Percentiles rank a stretch among this genome's conserved stretches.
Conservation (phyloP, 371 early-diverging fungal genomes). For the Choanephora cucurbitarum region DNA sequence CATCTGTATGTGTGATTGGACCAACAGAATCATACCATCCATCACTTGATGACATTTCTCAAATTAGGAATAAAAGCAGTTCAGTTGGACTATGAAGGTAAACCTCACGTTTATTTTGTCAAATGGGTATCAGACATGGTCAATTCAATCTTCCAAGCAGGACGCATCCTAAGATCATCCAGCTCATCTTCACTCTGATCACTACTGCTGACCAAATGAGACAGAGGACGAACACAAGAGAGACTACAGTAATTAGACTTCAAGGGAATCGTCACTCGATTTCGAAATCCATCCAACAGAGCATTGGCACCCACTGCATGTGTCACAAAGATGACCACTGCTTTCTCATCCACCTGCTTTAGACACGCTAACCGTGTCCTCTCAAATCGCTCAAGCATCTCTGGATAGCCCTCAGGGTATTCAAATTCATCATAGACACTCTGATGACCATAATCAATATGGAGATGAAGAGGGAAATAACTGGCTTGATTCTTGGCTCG, state of each 20-base stretch:
- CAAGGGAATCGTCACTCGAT: constrained; percentile 34
- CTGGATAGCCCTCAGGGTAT: constrained; percentile 37
- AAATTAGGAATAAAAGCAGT: too few species aligned
- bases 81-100: too few species aligned
- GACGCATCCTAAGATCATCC: too few species aligned
- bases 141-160: too few species aligned
- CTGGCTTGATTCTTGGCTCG: constrained; percentile 9
- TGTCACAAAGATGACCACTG: constrained; percentile 32
- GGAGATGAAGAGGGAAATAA: constrained; percentile 2
- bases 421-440: constrained; percentile 24
- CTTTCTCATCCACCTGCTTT: constrained; percentile 2
- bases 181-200: constrained; percentile 23
- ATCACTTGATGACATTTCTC: too few species aligned
- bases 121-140: too few species aligned
- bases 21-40: too few species aligned
- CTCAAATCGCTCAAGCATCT: constrained; percentile 37
- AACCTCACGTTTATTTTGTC: background rate
- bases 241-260: constrained; percentile 38
- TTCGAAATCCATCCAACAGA: constrained; percentile 42
- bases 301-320: constrained; percentile 50
- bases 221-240: constrained; percentile 19
- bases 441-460: constrained; percentile 34
- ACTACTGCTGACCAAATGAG: constrained; percentile 9
- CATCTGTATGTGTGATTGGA: too few species aligned
- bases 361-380: constrained; percentile 27